Evolutionary conservation across 1,139 yeast genomes (phyloP).

Genomic region (Lodderomyces elongisporus): DNA sequence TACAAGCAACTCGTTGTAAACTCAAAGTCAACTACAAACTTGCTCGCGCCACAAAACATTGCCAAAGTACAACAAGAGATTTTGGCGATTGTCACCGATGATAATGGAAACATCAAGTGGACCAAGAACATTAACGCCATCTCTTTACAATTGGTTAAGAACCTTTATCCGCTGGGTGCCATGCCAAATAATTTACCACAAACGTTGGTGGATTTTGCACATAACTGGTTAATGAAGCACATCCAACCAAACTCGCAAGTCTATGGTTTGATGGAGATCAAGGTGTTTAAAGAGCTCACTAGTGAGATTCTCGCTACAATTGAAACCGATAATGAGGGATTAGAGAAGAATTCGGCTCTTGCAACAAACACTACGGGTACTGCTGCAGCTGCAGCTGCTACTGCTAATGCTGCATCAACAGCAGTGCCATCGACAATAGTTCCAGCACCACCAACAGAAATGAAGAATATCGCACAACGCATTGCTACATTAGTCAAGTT

Average conservation of each 20-base stretch:
- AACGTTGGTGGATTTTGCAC: slow-evolving; percentile 56
- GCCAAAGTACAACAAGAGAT: slow-evolving; percentile 51
- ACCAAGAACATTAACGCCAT: slow-evolving; percentile 73
- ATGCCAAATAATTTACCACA: slow-evolving; percentile 25
- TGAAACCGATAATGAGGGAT: slow-evolving; percentile 5
- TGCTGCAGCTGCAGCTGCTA: neutral
- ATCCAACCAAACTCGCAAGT: slow-evolving; percentile 81
- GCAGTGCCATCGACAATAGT: slow-evolving; percentile 5
- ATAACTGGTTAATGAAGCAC: slow-evolving; percentile 79
- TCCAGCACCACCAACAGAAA: slow-evolving; percentile 30
- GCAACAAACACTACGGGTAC: neutral
- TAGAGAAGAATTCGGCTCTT: slow-evolving; percentile 1
- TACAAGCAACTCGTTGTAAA: slow-evolving; percentile 61
- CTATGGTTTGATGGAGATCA: slow-evolving; percentile 71
- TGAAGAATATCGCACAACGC: slow-evolving; percentile 46
- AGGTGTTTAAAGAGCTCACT: slow-evolving; percentile 50
- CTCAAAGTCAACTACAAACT: slow-evolving; percentile 13
- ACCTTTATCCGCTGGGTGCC: slow-evolving; percentile 15
- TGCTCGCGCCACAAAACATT: slow-evolving; percentile 26
- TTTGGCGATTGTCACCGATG: slow-evolving; percentile 76
- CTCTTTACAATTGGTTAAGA: slow-evolving; percentile 64
- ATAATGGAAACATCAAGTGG: slow-evolving; percentile 86
- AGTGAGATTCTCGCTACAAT: slow-evolving; percentile 26
- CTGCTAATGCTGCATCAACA: slow-evolving; percentile 4
- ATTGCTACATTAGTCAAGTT: slow-evolving; percentile 58